These are phyloP conservation scores for Solanum chmielewskii DNA, from an alignment of 257 asterid genomes.

Conservation along the genomic window DNA sequence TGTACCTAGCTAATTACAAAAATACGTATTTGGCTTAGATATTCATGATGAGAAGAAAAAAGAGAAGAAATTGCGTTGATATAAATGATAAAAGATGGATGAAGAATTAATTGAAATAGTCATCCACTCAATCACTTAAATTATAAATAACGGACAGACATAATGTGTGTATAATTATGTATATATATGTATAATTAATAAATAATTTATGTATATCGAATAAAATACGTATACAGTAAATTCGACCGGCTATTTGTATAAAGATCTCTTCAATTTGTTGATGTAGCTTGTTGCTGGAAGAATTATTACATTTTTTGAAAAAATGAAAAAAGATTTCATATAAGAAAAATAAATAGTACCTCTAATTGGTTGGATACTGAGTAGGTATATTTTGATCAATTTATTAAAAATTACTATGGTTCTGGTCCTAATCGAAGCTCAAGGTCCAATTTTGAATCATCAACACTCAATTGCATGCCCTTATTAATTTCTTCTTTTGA, in stretches of 20 bases:
- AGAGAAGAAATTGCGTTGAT: neutral
- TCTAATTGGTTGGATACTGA: neutral
- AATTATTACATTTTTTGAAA: neutral
- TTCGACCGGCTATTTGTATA: neutral
- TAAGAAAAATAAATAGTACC: neutral
- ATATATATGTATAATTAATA: neutral
- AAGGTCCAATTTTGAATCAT: conserved; percentile 10
- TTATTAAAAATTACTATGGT: neutral
- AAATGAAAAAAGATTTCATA: neutral
- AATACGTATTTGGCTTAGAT: neutral
- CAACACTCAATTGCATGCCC: neutral
- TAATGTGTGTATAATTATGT: neutral
- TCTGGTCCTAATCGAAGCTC: conserved; percentile 25
- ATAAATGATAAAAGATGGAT: neutral
- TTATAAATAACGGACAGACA: neutral
- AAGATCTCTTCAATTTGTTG: neutral
- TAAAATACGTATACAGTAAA: neutral
- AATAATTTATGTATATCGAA: neutral
- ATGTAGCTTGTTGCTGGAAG: neutral
- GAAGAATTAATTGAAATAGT: neutral
- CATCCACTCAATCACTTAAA: neutral
- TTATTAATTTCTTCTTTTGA: neutral
- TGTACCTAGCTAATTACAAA: no score
- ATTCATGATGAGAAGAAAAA: neutral
- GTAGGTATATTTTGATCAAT: neutral